phyloP scores from a whole-genome alignment of 1,284 basidiomycete genomes.

The Termitomyces sp. region DNA sequence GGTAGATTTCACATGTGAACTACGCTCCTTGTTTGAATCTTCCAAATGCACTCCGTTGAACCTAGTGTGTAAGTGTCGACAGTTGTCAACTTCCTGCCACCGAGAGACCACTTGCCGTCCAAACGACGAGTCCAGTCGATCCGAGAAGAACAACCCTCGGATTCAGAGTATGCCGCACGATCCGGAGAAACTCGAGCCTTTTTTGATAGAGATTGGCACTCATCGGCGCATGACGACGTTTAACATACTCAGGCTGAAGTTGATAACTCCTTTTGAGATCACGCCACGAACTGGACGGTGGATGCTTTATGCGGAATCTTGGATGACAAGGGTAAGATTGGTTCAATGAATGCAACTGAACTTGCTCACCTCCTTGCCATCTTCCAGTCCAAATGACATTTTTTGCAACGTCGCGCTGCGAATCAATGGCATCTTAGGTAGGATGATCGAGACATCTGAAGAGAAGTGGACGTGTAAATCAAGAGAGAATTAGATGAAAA shows the following conservation, averaged over 20 bases:
- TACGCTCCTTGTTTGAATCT: no score
- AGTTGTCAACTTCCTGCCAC: constrained; percentile 50
- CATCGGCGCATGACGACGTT: constrained; percentile 12
- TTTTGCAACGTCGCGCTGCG: constrained; percentile 67
- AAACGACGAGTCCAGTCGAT: constrained; percentile 42
- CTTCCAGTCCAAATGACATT: constrained; percentile 60
- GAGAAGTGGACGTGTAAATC: constrained; percentile 39
- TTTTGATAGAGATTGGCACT: not conserved
- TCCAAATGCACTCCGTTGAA: no score
- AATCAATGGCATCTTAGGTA: constrained; percentile 77
- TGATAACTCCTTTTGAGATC: constrained; percentile 70
- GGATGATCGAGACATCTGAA: no score
- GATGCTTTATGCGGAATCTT: constrained; percentile 52
- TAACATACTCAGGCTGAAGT: constrained; percentile 40
- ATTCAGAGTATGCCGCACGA: constrained; percentile 47
- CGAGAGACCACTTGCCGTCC: constrained; percentile 29
- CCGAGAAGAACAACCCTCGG: constrained; percentile 29
- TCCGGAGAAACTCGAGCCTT: constrained; percentile 53
- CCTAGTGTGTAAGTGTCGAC: no score
- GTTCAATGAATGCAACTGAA: not conserved
- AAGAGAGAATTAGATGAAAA: not conserved
- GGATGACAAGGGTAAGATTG: not conserved
- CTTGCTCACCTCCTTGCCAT: constrained; percentile 44
- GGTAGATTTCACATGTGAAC: no score
- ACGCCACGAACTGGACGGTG: constrained; percentile 57